A percentile compares a stretch with the other conserved stretches of the same genome.
Conservation (phyloP, 1,284 basidiomycete species). For the Laetiporus sulphureus region DNA sequence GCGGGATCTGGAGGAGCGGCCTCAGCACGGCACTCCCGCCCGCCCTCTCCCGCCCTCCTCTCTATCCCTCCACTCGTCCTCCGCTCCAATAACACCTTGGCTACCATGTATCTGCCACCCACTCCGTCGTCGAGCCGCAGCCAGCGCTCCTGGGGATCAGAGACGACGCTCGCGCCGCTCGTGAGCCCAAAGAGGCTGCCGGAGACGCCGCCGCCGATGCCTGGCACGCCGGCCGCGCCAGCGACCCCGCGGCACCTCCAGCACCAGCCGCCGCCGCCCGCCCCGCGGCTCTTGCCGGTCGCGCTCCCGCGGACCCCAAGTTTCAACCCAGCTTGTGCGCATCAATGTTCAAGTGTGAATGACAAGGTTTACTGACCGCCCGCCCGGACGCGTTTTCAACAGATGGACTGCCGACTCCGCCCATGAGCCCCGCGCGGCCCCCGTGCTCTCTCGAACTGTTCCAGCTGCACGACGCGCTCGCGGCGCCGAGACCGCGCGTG, state of each 20-base stretch:
- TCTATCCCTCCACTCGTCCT: no score
- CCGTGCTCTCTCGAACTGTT: slow-evolving; percentile 4
- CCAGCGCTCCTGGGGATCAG: background rate
- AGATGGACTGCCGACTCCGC: slow-evolving; percentile 24
- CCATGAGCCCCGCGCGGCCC: slow-evolving; percentile 15
- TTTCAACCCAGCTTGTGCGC: no score
- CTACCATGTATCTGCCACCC: slow-evolving; percentile 3
- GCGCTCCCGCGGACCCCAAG: no score
- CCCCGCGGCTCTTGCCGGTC: no score
- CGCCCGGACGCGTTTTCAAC: slow-evolving; percentile 1
- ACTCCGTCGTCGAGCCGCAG: slow-evolving; percentile 3
- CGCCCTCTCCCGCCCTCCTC: no score
- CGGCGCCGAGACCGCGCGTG: slow-evolving; percentile 6
- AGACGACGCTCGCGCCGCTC: slow-evolving; percentile 12
- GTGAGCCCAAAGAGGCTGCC: slow-evolving; percentile 10
- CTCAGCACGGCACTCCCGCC: no score
- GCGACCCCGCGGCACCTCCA: no score
- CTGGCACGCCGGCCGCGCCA: slow-evolving; percentile 1
- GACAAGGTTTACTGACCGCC: slow-evolving; percentile 1
- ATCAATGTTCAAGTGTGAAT: no score
- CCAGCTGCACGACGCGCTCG: slow-evolving; percentile 12
- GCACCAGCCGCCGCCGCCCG: no score
- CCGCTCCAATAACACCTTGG: no score
- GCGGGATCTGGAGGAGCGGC: no score
- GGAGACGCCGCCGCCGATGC: slow-evolving; percentile 7